A percentile compares a stretch with the other conserved stretches of the same genome.
Conservation (phyloP, 768 basidiomycete genomes). For the Lactifluus subvellereus region DNA sequence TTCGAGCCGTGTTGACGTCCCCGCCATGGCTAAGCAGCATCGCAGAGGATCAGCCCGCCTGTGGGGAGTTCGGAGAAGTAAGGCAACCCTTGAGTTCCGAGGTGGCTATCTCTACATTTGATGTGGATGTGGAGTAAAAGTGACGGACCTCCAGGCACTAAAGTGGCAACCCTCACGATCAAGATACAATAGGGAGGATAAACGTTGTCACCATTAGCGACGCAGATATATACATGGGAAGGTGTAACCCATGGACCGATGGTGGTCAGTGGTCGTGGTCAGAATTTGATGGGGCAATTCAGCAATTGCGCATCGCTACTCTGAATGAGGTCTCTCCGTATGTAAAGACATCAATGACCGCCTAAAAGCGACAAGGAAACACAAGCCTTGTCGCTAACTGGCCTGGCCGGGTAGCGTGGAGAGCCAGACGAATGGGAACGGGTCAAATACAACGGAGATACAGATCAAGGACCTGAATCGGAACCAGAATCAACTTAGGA, state of each 20-base stretch:
- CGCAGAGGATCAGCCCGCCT: too few relatives aligned
- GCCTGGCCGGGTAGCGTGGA: background rate
- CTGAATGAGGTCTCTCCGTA: too few relatives aligned
- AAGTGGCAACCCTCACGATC: too few relatives aligned
- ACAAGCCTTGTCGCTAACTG: background rate
- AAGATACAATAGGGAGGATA: too few relatives aligned
- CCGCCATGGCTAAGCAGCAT: background rate
- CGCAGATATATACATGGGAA: background rate
- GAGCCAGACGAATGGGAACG: background rate
- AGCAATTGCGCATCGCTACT: too few relatives aligned
- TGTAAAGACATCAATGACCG: background rate
- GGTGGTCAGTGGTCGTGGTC: too few relatives aligned
- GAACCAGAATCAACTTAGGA: background rate
- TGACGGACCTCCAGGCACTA: too few relatives aligned
- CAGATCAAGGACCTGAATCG: background rate
- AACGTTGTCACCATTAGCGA: background rate
- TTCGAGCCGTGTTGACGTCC: background rate
- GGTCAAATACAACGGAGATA: background rate
- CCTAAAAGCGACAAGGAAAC: too few relatives aligned
- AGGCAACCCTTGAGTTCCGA: background rate
- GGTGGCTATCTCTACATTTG: background rate
- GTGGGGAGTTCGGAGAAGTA: background rate
- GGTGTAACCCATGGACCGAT: background rate
- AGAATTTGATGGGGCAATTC: too few relatives aligned
- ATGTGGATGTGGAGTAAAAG: background rate